A percentile compares a stretch with the other conserved stretches of the same genome.
These are phyloP conservation scores for Pyricularia pennisetigena DNA, from an alignment of 2,329 filamentous ascomycete species.

Conservation along the genomic window DNA sequence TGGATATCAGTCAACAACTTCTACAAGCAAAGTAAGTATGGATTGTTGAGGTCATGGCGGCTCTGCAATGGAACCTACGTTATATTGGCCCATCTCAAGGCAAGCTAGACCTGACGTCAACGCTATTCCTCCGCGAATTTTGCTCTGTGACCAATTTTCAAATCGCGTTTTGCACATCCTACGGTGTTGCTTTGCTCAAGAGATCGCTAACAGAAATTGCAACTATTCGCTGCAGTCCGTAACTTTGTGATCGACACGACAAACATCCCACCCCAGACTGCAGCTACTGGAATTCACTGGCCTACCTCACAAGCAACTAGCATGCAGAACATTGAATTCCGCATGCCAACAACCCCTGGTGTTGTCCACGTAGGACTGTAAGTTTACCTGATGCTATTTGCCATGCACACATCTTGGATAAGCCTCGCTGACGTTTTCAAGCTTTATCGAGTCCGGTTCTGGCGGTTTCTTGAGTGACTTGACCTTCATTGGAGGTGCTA, in stretches of 20 bases:
- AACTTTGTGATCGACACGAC: constrained; percentile 52
- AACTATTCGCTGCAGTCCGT: constrained; percentile 21
- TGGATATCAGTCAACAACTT: constrained; percentile 51
- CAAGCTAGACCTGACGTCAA: too few species aligned
- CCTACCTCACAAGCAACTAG: constrained; percentile 56
- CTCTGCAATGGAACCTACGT: too few species aligned
- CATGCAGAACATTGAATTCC: constrained; percentile 48
- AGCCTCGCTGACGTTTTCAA: neutral
- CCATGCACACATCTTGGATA: neutral
- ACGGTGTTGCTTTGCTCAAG: too few species aligned
- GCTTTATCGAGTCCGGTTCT: constrained; percentile 41
- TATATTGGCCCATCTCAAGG: too few species aligned
- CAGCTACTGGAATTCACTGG: constrained; percentile 55
- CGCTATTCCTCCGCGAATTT: too few species aligned
- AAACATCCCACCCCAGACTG: constrained; percentile 33
- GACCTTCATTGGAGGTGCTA: constrained; percentile 47
- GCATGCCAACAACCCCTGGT: constrained; percentile 33
- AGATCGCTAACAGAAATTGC: neutral
- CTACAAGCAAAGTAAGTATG: constrained; percentile 34
- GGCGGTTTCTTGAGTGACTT: constrained; percentile 38
- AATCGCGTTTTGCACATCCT: too few species aligned
- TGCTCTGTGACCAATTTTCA: too few species aligned
- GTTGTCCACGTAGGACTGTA: constrained; percentile 47
- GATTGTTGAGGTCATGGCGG: neutral
- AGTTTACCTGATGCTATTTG: neutral